Percentiles rank a stretch among this genome's conserved stretches.
Evolutionary conservation across 2,329 filamentous ascomycete genomes (phyloP).

Genomic region (Pseudogymnoascus sp.): DNA sequence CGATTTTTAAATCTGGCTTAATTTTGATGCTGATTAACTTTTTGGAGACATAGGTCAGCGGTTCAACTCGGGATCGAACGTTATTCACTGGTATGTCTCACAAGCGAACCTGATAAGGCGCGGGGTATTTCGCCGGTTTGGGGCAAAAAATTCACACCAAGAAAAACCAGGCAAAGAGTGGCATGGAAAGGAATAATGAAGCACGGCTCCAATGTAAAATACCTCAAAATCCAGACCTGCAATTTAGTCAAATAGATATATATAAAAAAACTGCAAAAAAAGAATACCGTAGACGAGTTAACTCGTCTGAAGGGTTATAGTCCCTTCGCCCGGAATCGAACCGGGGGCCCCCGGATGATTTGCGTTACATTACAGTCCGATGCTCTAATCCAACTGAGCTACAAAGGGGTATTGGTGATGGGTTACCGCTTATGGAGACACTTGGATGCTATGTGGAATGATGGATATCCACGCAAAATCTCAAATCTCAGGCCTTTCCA

Average conservation of each 20-base stretch:
- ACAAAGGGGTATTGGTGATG: conserved; percentile 3
- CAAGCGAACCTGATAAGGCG: background rate
- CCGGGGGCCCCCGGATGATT: conserved; percentile 7
- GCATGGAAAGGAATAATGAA: background rate
- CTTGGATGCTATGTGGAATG: background rate
- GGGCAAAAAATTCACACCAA: background rate
- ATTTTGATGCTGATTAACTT: background rate
- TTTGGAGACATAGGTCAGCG: background rate
- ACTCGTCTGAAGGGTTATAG: conserved; percentile 7
- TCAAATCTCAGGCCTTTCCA: background rate
- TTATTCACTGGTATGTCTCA: background rate
- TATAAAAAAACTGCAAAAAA: background rate
- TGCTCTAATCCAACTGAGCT: conserved; percentile 9
- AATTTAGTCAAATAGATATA: background rate
- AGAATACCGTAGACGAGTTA: background rate
- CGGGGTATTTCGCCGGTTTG: background rate
- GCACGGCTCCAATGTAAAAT: background rate
- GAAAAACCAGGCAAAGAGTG: background rate
- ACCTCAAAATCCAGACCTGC: background rate
- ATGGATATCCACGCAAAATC: background rate
- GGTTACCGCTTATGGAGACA: background rate
- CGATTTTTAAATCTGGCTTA: background rate
- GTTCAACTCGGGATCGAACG: background rate
- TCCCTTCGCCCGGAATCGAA: conserved; percentile 9
- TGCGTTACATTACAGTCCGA: conserved; percentile 5